Conservation (phyloP, 768 basidiomycete genomes). For the Candolleomyces efflorescens region DNA sequence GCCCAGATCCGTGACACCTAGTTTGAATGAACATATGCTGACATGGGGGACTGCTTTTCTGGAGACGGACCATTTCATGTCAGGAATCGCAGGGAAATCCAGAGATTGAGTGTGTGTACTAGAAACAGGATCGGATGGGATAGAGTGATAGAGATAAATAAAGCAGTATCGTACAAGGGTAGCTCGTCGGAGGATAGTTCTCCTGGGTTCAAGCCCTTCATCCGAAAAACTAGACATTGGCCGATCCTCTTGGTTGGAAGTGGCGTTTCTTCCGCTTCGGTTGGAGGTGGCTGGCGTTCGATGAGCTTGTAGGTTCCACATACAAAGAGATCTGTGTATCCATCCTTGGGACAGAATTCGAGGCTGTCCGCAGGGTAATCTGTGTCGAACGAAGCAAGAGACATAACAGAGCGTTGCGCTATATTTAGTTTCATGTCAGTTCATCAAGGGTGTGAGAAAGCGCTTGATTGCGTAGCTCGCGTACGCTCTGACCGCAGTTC, state of each 20-base stretch:
- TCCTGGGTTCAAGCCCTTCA: conserved; percentile 19
- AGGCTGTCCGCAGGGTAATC: conserved; percentile 84
- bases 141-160: neutral
- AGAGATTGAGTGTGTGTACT: conserved; percentile 66
- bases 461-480: neutral
- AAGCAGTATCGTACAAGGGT: conserved; percentile 23
- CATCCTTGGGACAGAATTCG: conserved; percentile 81
- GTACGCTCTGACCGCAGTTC: neutral
- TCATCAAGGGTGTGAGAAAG: neutral
- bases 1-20: conserved; percentile 52
- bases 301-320: conserved; percentile 92
- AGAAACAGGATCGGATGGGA: neutral
- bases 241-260: conserved; percentile 51
- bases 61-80: conserved; percentile 85
- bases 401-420: neutral
- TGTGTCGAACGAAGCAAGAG: conserved; percentile 46
- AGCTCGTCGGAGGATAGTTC: conserved; percentile 14
- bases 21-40: neutral
- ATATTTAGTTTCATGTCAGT: neutral
- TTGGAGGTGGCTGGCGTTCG: conserved; percentile 17
- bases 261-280: conserved; percentile 8
- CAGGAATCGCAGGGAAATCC: conserved; percentile 76
- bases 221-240: conserved; percentile 66
- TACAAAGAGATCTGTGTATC: conserved; percentile 60
- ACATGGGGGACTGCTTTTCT: neutral